A percentile compares a stretch with the other conserved stretches of the same genome.
Evolutionary conservation across 1,284 basidiomycete species (phyloP).

Genomic region (Hemileccinum hortonii): DNA sequence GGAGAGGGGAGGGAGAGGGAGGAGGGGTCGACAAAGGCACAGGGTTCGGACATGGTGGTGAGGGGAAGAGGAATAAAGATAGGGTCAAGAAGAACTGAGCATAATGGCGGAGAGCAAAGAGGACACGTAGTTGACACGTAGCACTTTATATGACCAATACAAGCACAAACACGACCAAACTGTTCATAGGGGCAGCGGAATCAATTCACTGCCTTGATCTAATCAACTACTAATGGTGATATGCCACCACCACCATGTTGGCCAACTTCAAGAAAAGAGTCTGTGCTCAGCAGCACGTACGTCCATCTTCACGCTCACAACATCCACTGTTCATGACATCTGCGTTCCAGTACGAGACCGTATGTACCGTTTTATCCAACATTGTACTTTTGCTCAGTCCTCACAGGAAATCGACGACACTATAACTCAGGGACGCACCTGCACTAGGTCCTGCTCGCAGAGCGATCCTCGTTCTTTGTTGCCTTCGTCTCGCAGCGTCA

Average conservation of each 20-base stretch:
- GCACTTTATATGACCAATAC: slow-evolving; percentile 32
- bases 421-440: neutral
- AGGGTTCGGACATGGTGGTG: slow-evolving; percentile 18
- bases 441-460: neutral
- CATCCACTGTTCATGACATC: too few relatives aligned
- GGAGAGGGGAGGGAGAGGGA: slow-evolving; percentile 40
- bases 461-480: slow-evolving; percentile 1
- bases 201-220: neutral
- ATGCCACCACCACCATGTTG: slow-evolving; percentile 4
- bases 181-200: neutral
- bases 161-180: slow-evolving; percentile 21
- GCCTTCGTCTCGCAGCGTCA: slow-evolving; percentile 22
- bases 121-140: slow-evolving; percentile 32
- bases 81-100: slow-evolving; percentile 18
- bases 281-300: neutral
- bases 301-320: neutral
- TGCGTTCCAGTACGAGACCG: slow-evolving; percentile 1
- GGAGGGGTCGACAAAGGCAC: slow-evolving; percentile 39
- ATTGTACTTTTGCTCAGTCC: neutral
- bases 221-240: too few relatives aligned
- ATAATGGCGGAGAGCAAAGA: slow-evolving; percentile 9
- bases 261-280: slow-evolving; percentile 11
- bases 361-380: neutral
- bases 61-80: slow-evolving; percentile 20
- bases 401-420: slow-evolving; percentile 6